A percentile compares a stretch with the other conserved stretches of the same genome.
These are phyloP conservation scores for Albizia julibrissin DNA, from an alignment of 306 rosid genomes.

Conservation along the genomic window DNA sequence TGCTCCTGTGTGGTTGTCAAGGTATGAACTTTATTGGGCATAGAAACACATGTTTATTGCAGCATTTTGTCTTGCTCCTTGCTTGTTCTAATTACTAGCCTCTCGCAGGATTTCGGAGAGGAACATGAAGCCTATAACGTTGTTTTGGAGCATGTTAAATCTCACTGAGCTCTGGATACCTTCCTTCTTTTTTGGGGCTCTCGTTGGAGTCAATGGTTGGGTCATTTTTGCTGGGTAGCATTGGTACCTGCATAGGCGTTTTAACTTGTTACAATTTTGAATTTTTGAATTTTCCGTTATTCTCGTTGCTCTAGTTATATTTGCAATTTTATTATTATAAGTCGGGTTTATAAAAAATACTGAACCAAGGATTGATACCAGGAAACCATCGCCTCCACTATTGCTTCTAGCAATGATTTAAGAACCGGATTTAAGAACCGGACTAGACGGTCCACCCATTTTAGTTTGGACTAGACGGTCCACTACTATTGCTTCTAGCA, in stretches of 20 bases:
- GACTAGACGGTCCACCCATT: no score
- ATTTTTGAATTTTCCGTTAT: not conserved
- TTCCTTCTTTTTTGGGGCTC: not conserved
- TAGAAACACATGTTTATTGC: not conserved
- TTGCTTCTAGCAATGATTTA: no score
- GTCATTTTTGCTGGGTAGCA: conserved; percentile 35
- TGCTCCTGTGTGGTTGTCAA: conserved; percentile 81
- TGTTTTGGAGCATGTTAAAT: conserved; percentile 50
- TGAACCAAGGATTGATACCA: no score
- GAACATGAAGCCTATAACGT: conserved; percentile 52
- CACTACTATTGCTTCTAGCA: no score
- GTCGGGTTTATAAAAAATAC: no score
- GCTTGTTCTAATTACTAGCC: not conserved
- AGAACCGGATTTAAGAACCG: no score
- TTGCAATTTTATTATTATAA: not conserved
- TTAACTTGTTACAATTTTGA: conserved; percentile 22
- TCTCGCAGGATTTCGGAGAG: conserved; percentile 53
- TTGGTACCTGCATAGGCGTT: conserved; percentile 12
- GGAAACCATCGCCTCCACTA: no score
- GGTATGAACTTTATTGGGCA: conserved; percentile 41
- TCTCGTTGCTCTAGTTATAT: not conserved
- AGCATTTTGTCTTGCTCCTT: not conserved
- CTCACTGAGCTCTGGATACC: conserved; percentile 30
- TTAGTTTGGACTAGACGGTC: no score
- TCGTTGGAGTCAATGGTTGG: conserved; percentile 18